Evolutionary conservation across 2,329 filamentous ascomycete genomes (phyloP).

Genomic region (Biscogniauxia sp.): DNA sequence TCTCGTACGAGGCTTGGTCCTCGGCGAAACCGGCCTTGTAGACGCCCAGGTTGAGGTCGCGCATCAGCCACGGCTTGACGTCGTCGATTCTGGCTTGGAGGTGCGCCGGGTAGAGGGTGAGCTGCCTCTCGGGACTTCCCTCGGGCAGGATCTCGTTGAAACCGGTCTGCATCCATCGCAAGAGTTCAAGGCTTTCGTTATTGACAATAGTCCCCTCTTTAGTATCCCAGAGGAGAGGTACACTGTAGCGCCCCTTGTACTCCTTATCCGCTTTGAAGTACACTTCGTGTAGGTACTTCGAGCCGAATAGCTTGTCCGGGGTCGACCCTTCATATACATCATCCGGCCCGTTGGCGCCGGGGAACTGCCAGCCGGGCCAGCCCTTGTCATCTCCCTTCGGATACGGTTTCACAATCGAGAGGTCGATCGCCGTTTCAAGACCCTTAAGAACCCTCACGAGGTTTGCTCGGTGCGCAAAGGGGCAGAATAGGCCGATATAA

Average conservation of each 20-base stretch:
- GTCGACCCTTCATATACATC: conserved; percentile 58
- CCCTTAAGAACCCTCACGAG: conserved; percentile 57
- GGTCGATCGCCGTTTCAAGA: conserved; percentile 50
- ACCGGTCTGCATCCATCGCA: conserved; percentile 55
- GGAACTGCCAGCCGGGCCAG: conserved; percentile 64
- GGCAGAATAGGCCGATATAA: conserved; percentile 58
- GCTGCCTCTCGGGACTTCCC: conserved; percentile 32
- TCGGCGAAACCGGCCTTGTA: conserved; percentile 61
- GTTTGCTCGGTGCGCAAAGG: conserved; percentile 61
- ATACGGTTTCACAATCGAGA: conserved; percentile 62
- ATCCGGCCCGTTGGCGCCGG: conserved; percentile 36
- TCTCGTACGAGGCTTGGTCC: conserved; percentile 54
- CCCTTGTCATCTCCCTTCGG: conserved; percentile 63
- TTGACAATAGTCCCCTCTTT: conserved; percentile 55
- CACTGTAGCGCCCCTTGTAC: conserved; percentile 60
- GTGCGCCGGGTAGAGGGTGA: conserved; percentile 52
- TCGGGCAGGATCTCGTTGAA: conserved; percentile 50
- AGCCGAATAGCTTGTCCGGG: conserved; percentile 57
- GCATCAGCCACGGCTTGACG: conserved; percentile 52
- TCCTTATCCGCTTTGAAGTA: conserved; percentile 60
- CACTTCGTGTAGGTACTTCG: conserved; percentile 57
- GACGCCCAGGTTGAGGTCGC: conserved; percentile 57
- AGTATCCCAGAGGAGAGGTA: conserved; percentile 62
- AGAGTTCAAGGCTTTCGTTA: conserved; percentile 59
- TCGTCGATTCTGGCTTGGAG: conserved; percentile 50